A percentile compares a stretch with the other conserved stretches of the same genome.
These are phyloP conservation scores for Aspergillus brasiliensis DNA, from an alignment of 2,329 filamentous ascomycete species.

Conservation along the genomic window DNA sequence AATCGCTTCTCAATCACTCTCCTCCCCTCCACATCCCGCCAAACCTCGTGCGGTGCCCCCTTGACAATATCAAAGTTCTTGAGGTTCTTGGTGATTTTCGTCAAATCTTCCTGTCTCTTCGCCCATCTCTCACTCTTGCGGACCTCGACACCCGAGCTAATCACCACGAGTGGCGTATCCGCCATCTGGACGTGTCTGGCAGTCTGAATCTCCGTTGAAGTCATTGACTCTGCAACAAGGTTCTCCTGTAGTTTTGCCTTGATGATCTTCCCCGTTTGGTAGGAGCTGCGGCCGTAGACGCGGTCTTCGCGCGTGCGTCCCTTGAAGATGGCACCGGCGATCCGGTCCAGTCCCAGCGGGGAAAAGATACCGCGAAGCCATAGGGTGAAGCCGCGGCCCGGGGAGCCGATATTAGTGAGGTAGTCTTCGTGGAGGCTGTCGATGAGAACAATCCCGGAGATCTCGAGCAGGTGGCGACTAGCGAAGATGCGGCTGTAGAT, in stretches of 20 bases:
- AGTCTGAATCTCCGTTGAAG: conserved; percentile 76
- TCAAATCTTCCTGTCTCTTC: conserved; percentile 80
- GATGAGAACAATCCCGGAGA: conserved; percentile 79
- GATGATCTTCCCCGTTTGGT: conserved; percentile 79
- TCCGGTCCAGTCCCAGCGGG: conserved; percentile 79
- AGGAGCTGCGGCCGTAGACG: conserved; percentile 76
- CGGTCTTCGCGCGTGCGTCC: conserved; percentile 81
- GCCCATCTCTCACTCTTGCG: conserved; percentile 73
- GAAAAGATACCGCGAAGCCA: conserved; percentile 87
- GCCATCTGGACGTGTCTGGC: conserved; percentile 76
- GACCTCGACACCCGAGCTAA: conserved; percentile 77
- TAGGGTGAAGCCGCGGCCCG: conserved; percentile 75
- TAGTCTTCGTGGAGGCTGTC: conserved; percentile 89
- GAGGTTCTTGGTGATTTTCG: conserved; percentile 75
- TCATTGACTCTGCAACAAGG: conserved; percentile 80
- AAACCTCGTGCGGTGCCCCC: conserved; percentile 82
- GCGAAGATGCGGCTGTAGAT: conserved; percentile 92
- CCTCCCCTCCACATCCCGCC: conserved; percentile 73
- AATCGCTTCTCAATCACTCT: conserved; percentile 77
- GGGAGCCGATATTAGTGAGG: conserved; percentile 64
- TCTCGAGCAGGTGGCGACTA: conserved; percentile 72
- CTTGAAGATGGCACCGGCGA: conserved; percentile 77
- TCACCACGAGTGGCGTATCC: conserved; percentile 74
- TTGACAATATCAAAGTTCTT: conserved; percentile 84
- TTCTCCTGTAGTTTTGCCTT: conserved; percentile 93